Evolutionary conservation across 805 yeast species (phyloP).

Genomic region (Wickerhamiella sergipiensis): DNA sequence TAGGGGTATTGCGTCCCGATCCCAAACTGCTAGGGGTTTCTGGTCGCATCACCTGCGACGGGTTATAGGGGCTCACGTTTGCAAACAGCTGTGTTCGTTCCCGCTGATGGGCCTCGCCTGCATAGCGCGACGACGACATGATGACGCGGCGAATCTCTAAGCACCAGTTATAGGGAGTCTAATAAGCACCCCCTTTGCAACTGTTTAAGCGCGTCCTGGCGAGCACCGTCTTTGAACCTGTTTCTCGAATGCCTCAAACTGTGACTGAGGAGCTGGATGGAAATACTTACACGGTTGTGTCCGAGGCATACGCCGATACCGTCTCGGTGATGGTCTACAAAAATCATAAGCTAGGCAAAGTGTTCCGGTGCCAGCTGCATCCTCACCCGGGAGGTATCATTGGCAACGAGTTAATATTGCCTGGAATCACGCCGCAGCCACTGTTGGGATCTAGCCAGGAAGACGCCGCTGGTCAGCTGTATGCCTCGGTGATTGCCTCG

Average conservation of each 20-base stretch:
- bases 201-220: not conserved
- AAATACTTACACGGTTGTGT: conserved; percentile 19
- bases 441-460: conserved; percentile 14
- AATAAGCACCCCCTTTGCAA: not conserved
- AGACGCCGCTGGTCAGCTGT: conserved; percentile 20
- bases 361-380: conserved; percentile 16
- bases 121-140: conserved; percentile 3
- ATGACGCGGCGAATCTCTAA: not conserved
- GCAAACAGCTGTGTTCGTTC: conserved; percentile 29
- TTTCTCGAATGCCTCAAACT: not conserved
- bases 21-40: conserved; percentile 1
- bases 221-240: no score
- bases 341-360: conserved; percentile 19
- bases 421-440: conserved; percentile 14
- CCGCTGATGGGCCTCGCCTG: conserved; percentile 21
- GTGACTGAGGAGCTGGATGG: conserved; percentile 12
- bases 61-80: conserved; percentile 20
- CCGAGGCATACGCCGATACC: conserved; percentile 20
- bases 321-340: conserved; percentile 22
- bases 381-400: conserved; percentile 16
- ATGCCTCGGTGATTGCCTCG: conserved; percentile 23
- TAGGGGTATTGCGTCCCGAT: not conserved
- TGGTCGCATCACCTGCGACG: conserved; percentile 14
- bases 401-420: conserved; percentile 10
- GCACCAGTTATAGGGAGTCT: not conserved